Evolutionary conservation across 2,329 filamentous ascomycete species (phyloP), one percentile per base, ranked within the genome.

Genomic region (Paraphaeosphaeria minitans): DNA sequence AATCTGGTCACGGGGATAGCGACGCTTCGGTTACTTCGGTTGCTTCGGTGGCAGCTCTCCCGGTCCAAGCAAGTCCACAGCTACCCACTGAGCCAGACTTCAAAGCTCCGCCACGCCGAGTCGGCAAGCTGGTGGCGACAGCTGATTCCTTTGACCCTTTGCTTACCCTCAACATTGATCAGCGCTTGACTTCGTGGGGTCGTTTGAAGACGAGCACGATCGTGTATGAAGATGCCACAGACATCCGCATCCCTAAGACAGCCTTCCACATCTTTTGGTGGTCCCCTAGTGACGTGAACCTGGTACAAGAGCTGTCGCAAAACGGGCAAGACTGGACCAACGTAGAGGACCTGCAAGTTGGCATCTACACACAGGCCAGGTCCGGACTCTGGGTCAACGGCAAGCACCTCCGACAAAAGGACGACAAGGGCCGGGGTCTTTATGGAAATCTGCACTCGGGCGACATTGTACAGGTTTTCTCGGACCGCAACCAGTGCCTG

Each of bases 281-380:
- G 54, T 72, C 67, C 6, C 85, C 95, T 31, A 92, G 89, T 83
- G 87, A 85, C 58, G 89, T 91, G 57, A 81, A 82, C 53, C 8
- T 31, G 29, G 80, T 80, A 1, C 62, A 73, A 37, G 84, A 76
- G 10, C 53, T 75, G 9, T 73, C 72, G 1, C 72, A 76, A 46
- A 65, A 74, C 52, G 77, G 84, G 53, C 85, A 84, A 70, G 82
- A 84, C 57, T 87, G 82, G 80, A 82, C 79, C 10, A 77, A 76
- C 16, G 67, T 86, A 1, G 75, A 77, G 1, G 83, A 85, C 13
- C 80, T 88, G 1, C 88, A 88, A 66, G 83, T 86, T 4, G 89
- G 93, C 61, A 87, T 97, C 52, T 89, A 89, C 1, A 96, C 92
- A 3, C 92, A 93, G 67, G 89, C 91, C 4, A 89, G 87, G 7